phyloP scores from a whole-genome alignment of 108 stramenopile species.

The Aureococcus anophagefferens region DNA sequence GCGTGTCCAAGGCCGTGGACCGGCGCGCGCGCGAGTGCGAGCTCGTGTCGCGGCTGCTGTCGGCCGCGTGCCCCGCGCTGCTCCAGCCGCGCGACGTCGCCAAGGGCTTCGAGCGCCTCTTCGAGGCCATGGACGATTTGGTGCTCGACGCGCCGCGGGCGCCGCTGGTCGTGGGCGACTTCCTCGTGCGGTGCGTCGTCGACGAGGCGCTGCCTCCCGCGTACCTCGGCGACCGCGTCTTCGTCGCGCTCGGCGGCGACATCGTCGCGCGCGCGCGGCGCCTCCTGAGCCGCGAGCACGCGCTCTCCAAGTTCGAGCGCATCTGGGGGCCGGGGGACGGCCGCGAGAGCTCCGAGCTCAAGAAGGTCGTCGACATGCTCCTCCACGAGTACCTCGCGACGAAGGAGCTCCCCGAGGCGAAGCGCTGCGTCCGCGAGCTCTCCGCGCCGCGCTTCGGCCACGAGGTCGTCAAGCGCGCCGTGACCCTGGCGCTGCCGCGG shows the following conservation, averaged over 20 bases:
- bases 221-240: constrained; percentile 23
- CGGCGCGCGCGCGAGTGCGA: constrained; percentile 21
- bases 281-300: constrained; percentile 35
- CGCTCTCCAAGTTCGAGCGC: constrained; percentile 30
- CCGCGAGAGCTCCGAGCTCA: constrained; percentile 43
- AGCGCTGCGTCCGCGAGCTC: constrained; percentile 30
- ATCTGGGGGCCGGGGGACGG: constrained; percentile 53
- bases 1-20: constrained; percentile 19
- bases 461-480: constrained; percentile 51
- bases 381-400: constrained; percentile 37
- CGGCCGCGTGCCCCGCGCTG: constrained; percentile 11
- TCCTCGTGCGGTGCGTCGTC: constrained; percentile 34
- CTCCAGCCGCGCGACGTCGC: constrained; percentile 14
- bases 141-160: constrained; percentile 25
- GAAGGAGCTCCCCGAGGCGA: constrained; percentile 35
- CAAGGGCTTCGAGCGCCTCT: constrained; percentile 37
- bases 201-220: constrained; percentile 42
- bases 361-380: constrained; percentile 36
- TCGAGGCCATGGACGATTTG: constrained; percentile 33
- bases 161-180: constrained; percentile 7
- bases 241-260: constrained; percentile 24
- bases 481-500: constrained; percentile 29
- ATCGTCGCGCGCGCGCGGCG: constrained; percentile 31
- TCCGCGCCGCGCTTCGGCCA: constrained; percentile 39
- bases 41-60: constrained; percentile 20